Conservation (phyloP, 208 protist genomes). For the Porcisia deanei region DNA sequence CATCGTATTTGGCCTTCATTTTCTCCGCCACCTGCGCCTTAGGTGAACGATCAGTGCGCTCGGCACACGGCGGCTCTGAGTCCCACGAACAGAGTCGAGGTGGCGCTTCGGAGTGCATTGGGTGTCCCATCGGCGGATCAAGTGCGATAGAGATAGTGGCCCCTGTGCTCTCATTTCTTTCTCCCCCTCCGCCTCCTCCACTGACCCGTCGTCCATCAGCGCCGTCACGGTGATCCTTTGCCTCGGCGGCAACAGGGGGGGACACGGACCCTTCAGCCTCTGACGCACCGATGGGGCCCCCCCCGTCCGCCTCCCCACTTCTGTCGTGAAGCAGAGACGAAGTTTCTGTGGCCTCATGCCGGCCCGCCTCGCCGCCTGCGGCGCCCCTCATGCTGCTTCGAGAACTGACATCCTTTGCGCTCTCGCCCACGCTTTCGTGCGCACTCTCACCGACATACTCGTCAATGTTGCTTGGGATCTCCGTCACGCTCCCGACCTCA, state of each 20-base stretch:
- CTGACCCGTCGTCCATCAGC: not conserved
- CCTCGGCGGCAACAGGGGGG: too few species aligned
- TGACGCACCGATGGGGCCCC: not conserved
- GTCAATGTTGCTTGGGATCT: constrained; percentile 11
- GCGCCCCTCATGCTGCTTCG: not conserved
- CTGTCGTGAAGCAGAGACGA: not conserved
- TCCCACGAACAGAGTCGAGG: constrained; percentile 14
- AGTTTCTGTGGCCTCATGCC: not conserved
- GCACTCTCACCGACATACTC: not conserved
- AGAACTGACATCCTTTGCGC: not conserved
- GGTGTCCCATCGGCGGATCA: not conserved
- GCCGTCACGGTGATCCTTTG: not conserved
- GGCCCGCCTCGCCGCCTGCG: not conserved
- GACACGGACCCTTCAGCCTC: not conserved
- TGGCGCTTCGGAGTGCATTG: not conserved
- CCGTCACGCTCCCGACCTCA: constrained; percentile 9
- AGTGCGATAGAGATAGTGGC: not conserved
- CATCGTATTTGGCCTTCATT: constrained; percentile 2
- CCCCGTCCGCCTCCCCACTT: not conserved
- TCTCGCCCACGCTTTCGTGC: not conserved
- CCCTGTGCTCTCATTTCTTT: not conserved
- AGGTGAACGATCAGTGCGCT: not conserved
- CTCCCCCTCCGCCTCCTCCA: not conserved
- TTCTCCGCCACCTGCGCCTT: not conserved
- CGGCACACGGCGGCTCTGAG: constrained; percentile 17